phyloP scores from a whole-genome alignment of 192 early-diverging fungal species.

The Endogone sp. region DNA sequence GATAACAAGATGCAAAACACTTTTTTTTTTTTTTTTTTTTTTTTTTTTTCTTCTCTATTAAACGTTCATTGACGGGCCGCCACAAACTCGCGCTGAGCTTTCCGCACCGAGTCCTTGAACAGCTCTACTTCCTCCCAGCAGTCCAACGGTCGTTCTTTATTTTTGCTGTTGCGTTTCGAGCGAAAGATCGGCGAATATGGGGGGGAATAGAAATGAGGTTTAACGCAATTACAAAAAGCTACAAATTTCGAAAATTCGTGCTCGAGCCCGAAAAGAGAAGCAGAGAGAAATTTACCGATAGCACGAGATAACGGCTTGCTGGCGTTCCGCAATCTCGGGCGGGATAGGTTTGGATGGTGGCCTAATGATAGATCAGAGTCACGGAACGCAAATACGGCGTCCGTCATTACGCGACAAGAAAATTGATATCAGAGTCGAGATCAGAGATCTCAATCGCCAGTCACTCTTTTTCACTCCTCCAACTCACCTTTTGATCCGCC shows the following conservation, averaged over 20 bases:
- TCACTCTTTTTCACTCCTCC: not conserved
- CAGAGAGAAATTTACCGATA: conserved; percentile 17
- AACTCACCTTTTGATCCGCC: conserved; percentile 25
- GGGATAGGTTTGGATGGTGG: conserved; percentile 20
- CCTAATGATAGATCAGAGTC: not conserved
- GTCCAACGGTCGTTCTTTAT: conserved; percentile 21
- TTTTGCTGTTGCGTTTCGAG: conserved; percentile 11
- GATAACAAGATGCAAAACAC: too few relatives aligned
- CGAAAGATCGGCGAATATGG: not conserved
- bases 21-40: too few relatives aligned
- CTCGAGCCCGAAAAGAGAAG: not conserved
- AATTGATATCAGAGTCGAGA: too few relatives aligned
- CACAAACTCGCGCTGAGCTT: conserved; percentile 26
- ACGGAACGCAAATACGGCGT: too few relatives aligned
- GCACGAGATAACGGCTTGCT: conserved; percentile 26
- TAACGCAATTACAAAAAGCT: too few relatives aligned
- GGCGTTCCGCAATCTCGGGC: conserved; percentile 19
- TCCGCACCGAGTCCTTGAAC: conserved; percentile 29
- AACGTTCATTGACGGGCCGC: conserved; percentile 23
- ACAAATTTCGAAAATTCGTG: too few relatives aligned
- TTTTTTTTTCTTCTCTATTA: not conserved
- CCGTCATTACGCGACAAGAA: too few relatives aligned
- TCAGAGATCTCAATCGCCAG: too few relatives aligned
- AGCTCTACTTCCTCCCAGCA: conserved; percentile 32
- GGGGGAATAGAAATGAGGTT: not conserved